Evolutionary conservation across 2,329 filamentous ascomycete genomes (phyloP).

Genomic region (Penicillium palitans): DNA sequence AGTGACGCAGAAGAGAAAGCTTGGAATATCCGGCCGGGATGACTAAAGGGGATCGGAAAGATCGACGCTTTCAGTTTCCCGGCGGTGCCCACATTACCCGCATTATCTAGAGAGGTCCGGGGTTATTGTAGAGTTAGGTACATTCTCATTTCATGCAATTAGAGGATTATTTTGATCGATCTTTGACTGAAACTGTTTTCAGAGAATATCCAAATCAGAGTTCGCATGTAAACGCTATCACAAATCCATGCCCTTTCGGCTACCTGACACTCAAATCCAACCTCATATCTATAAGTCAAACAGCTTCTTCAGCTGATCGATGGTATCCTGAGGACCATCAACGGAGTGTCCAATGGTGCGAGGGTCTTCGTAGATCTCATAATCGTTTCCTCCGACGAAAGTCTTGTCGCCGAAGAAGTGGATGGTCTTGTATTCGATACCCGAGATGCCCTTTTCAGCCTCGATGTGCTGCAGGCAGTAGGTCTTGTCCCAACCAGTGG

Average conservation of each 20-base stretch:
- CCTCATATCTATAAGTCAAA: conserved; percentile 61
- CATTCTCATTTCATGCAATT: not conserved
- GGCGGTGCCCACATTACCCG: not conserved
- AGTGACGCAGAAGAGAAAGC: not conserved
- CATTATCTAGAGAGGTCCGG: not conserved
- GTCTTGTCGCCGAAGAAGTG: conserved; percentile 99
- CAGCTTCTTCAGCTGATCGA: conserved; percentile 73
- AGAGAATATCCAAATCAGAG: conserved; percentile 3
- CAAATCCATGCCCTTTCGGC: conserved; percentile 13
- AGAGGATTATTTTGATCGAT: conserved; percentile 6
- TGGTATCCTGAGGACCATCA: conserved; percentile 77
- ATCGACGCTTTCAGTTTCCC: conserved; percentile 9
- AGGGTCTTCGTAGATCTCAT: conserved; percentile 82
- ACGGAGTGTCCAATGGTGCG: conserved; percentile 86
- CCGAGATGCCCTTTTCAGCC: conserved; percentile 69
- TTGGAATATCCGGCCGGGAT: conserved; percentile 5
- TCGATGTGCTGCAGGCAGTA: conserved; percentile 91
- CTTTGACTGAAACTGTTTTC: not conserved
- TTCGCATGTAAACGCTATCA: conserved; percentile 21
- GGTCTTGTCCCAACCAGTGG: conserved; percentile 96
- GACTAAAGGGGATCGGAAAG: conserved; percentile 9
- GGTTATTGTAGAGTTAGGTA: not conserved
- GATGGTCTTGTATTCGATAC: conserved; percentile 72
- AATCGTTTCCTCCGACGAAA: conserved; percentile 87
- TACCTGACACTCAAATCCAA: not conserved